phyloP scores from a whole-genome alignment of 2,329 filamentous ascomycete genomes.

The Alternaria angustiovoidea region DNA sequence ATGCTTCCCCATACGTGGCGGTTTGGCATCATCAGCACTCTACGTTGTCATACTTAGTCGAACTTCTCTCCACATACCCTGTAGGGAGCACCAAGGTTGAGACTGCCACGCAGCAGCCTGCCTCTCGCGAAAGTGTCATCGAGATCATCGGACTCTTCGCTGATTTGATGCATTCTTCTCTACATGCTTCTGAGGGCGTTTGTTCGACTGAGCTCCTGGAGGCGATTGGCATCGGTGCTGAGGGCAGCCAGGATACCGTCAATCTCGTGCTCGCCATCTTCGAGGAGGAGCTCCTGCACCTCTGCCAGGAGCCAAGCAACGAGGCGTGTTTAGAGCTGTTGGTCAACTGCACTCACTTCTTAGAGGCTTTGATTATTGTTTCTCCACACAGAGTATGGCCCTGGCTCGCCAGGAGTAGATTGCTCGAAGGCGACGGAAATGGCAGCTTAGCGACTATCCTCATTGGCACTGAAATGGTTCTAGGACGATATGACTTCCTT shows the following conservation, averaged over 20 bases:
- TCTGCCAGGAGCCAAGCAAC: constrained; percentile 62
- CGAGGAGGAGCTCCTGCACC: constrained; percentile 68
- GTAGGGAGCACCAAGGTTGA: constrained; percentile 61
- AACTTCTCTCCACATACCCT: constrained; percentile 73
- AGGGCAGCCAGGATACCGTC: constrained; percentile 74
- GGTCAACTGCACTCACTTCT: constrained; percentile 80
- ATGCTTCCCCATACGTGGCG: constrained; percentile 74
- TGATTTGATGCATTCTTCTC: constrained; percentile 65
- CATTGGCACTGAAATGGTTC: constrained; percentile 80
- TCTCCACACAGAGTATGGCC: constrained; percentile 90
- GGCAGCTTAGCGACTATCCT: constrained; percentile 80
- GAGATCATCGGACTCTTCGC: constrained; percentile 80
- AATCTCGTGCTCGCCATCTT: constrained; percentile 85
- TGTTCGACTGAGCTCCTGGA: constrained; percentile 42
- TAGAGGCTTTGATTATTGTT: constrained; percentile 74
- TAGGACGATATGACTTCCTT: constrained; percentile 79
- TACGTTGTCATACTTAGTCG: constrained; percentile 79
- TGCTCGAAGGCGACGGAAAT: constrained; percentile 79
- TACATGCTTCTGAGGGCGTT: constrained; percentile 38
- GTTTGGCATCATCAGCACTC: constrained; percentile 81
- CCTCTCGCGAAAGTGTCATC: constrained; percentile 69
- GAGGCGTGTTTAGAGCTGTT: constrained; percentile 72
- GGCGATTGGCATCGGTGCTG: constrained; percentile 50
- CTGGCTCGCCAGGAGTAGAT: constrained; percentile 79
- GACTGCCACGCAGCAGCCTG: constrained; percentile 55